Evolutionary conservation across 192 early-diverging fungal species (phyloP).

Genomic region (Allomyces macrogynus): DNA sequence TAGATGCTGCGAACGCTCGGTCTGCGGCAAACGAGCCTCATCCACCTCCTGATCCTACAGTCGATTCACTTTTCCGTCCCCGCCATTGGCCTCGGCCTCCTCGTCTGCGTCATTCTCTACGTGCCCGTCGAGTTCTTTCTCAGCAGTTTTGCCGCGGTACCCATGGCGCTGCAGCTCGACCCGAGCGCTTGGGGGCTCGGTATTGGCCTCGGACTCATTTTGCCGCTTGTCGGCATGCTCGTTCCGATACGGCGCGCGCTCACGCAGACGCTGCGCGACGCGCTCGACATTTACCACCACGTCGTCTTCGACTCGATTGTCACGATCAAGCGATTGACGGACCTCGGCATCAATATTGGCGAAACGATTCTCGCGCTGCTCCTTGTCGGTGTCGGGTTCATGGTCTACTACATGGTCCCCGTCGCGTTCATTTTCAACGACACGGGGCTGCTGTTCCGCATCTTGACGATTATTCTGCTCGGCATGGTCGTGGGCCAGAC

Average conservation of each 20-base stretch:
- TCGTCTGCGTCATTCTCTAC: constrained; percentile 8
- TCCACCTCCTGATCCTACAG: constrained; percentile 12
- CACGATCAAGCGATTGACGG: constrained; percentile 6
- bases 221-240: constrained; percentile 12
- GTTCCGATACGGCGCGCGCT: constrained; percentile 9
- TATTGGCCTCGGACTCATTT: constrained; percentile 4
- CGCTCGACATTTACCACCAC: constrained; percentile 13
- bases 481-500: constrained; percentile 12
- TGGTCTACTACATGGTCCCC: constrained; percentile 14
- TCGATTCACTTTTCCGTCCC: constrained; percentile 12
- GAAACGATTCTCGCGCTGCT: constrained; percentile 9
- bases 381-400: constrained; percentile 10
- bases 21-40: constrained; percentile 8
- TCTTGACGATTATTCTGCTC: constrained; percentile 13
- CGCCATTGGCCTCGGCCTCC: constrained; percentile 9
- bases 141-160: constrained; percentile 6
- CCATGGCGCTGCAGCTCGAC: constrained; percentile 1
- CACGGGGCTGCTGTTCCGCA: constrained; percentile 10
- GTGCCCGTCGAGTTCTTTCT: constrained; percentile 8
- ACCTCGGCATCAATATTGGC: constrained; percentile 6
- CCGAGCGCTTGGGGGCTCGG: constrained; percentile 7
- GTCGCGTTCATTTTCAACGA: constrained; percentile 10
- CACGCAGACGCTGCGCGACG: constrained; percentile 12
- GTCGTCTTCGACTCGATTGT: constrained; percentile 8
- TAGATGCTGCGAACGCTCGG: constrained; percentile 12